Conservation (phyloP, 2,329 filamentous ascomycete genomes). For the Drechmeria coniospora region DNA sequence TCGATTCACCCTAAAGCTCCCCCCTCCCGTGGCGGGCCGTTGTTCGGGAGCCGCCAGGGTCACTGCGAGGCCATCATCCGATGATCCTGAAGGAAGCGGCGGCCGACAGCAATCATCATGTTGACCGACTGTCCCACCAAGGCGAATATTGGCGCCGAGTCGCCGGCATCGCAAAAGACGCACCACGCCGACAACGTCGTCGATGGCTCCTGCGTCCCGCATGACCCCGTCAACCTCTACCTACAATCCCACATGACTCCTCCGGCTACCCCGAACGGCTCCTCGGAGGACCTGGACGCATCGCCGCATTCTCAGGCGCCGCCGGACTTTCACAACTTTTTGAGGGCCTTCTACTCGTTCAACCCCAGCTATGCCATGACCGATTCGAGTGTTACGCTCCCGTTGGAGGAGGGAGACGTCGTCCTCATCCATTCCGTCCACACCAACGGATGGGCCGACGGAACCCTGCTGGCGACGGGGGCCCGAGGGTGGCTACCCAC, state of each 20-base stretch:
- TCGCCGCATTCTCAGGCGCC: constrained; percentile 27
- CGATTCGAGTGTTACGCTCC: constrained; percentile 78
- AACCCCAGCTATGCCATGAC: constrained; percentile 61
- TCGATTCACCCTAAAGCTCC: too few relatives aligned
- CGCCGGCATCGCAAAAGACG: constrained; percentile 36
- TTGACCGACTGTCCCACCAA: constrained; percentile 25
- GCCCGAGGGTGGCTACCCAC: constrained; percentile 91
- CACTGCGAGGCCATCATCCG: constrained; percentile 7
- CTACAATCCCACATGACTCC: constrained; percentile 55
- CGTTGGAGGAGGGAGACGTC: constrained; percentile 79
- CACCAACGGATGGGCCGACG: constrained; percentile 96
- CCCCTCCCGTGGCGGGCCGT: constrained; percentile 2
- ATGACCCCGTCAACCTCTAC: constrained; percentile 25
- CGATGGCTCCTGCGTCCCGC: constrained; percentile 15
- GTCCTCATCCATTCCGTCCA: constrained; percentile 93
- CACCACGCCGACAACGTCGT: constrained; percentile 10
- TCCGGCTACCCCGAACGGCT: constrained; percentile 57
- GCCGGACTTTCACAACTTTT: constrained; percentile 79
- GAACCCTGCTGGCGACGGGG: constrained; percentile 73
- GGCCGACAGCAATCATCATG: constrained; percentile 18
- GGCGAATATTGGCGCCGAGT: too few relatives aligned
- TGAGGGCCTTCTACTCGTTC: constrained; percentile 89
- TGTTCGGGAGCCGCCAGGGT: constrained; percentile 1
- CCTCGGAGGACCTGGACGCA: constrained; percentile 45
- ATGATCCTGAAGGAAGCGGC: constrained; percentile 16